Evolutionary conservation across 768 basidiomycete genomes (phyloP).

Genomic region (Crucibulum laeve): DNA sequence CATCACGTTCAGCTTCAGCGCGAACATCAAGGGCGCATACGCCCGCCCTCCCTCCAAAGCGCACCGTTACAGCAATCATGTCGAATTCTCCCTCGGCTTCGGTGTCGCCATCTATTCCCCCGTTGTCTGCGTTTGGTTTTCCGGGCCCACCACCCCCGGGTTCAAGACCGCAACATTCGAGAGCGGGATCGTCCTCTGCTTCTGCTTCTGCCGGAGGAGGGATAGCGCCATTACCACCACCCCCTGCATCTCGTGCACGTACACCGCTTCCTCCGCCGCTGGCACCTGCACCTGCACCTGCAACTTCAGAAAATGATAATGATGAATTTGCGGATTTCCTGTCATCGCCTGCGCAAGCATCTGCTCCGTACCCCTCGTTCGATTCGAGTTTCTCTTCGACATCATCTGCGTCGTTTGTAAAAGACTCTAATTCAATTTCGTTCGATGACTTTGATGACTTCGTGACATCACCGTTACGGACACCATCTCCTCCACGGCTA

Average conservation of each 20-base stretch:
- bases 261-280: conserved; percentile 20
- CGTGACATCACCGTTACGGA: conserved; percentile 32
- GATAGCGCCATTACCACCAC: conserved; percentile 13
- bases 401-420: conserved; percentile 4
- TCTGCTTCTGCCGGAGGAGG: background rate
- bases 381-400: background rate
- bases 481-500: conserved; percentile 31
- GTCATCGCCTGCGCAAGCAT: conserved; percentile 25
- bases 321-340: conserved; percentile 54
- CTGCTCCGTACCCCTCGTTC: conserved; percentile 10
- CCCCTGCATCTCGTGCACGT: conserved; percentile 7
- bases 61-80: conserved; percentile 27
- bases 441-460: conserved; percentile 43
- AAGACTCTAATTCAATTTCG: background rate
- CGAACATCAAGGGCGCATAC: conserved; percentile 8
- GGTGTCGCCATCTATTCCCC: conserved; percentile 11
- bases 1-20: background rate
- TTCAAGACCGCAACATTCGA: background rate
- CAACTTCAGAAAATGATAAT: conserved; percentile 29
- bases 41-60: conserved; percentile 9
- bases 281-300: conserved; percentile 16
- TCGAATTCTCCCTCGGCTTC: conserved; percentile 15
- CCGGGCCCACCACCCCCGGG: conserved; percentile 10
- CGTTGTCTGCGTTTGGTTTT: conserved; percentile 13
- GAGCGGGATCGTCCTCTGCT: background rate